These are phyloP conservation scores for Entoloma clypeatum DNA, from an alignment of 1,284 basidiomycete genomes.

Conservation along the genomic window DNA sequence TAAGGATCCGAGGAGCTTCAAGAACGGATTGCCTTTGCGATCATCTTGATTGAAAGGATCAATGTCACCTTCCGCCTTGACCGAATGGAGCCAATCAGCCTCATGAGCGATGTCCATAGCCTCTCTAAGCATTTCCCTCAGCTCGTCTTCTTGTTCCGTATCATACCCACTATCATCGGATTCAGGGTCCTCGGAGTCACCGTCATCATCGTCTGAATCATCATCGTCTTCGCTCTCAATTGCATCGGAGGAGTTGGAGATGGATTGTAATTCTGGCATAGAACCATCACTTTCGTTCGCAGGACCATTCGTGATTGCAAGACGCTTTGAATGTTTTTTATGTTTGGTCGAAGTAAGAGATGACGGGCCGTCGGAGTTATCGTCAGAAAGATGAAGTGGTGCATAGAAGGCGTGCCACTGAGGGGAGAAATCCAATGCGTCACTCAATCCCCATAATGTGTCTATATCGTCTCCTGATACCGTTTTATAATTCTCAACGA, in stretches of 20 bases:
- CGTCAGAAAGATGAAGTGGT: slow-evolving; percentile 26
- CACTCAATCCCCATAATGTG: slow-evolving; percentile 59
- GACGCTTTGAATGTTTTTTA: slow-evolving; percentile 33
- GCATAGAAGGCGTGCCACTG: slow-evolving; percentile 54
- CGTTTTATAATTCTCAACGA: slow-evolving; percentile 54
- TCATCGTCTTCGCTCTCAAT: slow-evolving; percentile 33
- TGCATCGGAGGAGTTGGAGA: slow-evolving; percentile 53
- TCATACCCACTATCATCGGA: slow-evolving; percentile 51
- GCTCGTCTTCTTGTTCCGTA: slow-evolving; percentile 62
- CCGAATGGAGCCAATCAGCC: slow-evolving; percentile 51
- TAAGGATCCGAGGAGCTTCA: slow-evolving; percentile 66
- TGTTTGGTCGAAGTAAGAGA: slow-evolving; percentile 27
- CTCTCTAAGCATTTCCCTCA: slow-evolving; percentile 57
- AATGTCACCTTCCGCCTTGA: slow-evolving; percentile 37
- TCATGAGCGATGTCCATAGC: slow-evolving; percentile 67
- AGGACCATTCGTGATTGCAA: slow-evolving; percentile 46
- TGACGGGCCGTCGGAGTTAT: slow-evolving; percentile 28
- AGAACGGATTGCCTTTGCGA: slow-evolving; percentile 65
- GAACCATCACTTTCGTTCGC: slow-evolving; percentile 42
- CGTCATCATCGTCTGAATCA: slow-evolving; percentile 36
- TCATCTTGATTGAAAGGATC: slow-evolving; percentile 42
- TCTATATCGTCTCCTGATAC: slow-evolving; percentile 53
- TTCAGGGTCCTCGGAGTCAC: slow-evolving; percentile 36
- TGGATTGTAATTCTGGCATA: slow-evolving; percentile 61
- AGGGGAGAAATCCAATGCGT: slow-evolving; percentile 47